These are phyloP conservation scores for Colletotrichum falcatum DNA, from an alignment of 2,329 filamentous ascomycete genomes.

Conservation along the genomic window DNA sequence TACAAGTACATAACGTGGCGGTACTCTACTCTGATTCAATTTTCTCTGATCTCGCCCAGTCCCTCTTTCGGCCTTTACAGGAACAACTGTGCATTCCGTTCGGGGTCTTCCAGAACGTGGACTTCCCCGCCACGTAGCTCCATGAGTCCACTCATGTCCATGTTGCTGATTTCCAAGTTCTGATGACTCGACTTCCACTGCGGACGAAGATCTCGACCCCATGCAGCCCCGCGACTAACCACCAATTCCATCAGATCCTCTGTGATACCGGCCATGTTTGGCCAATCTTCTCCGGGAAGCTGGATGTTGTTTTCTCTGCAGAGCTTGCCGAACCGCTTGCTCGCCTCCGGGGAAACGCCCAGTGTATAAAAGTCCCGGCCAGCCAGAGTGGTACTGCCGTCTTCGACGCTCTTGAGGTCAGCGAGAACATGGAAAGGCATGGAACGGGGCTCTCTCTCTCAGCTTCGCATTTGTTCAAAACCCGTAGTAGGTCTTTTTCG, in stretches of 20 bases:
- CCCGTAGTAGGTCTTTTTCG: neutral
- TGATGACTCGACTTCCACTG: neutral
- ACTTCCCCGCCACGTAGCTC: neutral
- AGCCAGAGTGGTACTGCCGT: neutral
- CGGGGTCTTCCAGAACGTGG: neutral
- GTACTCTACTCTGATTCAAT: neutral
- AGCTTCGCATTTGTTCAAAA: neutral
- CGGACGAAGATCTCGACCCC: neutral
- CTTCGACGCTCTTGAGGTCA: conserved; percentile 8
- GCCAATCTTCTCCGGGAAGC: neutral
- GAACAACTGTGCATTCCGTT: neutral
- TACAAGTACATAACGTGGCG: neutral
- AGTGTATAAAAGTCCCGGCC: neutral
- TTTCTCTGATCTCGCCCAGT: neutral
- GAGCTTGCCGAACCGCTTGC: neutral
- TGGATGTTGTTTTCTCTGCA: neutral
- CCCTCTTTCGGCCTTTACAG: neutral
- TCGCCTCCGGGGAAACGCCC: neutral
- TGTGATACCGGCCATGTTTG: neutral
- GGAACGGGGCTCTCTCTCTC: neutral
- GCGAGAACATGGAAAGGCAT: neutral
- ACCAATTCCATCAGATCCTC: neutral
- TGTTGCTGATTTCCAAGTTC: conserved; percentile 1
- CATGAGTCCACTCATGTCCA: neutral
- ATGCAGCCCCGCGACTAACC: neutral